Evolutionary conservation across 352 stramenopile genomes (phyloP), one percentile per base, ranked within the genome.

Genomic region (Pythium monospermum): DNA sequence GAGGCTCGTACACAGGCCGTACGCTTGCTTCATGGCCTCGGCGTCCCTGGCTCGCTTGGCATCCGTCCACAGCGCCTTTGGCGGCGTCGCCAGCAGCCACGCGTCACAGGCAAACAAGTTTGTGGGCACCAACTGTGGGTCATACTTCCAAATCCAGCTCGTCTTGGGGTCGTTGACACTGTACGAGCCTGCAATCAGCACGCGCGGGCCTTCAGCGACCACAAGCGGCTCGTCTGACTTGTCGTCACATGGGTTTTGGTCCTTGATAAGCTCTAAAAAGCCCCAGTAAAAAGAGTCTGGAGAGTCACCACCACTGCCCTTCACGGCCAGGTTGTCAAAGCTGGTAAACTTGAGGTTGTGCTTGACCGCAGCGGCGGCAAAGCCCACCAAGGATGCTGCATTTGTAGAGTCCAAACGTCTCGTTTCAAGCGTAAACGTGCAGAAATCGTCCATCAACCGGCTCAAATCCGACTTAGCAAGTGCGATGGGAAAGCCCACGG

Each of bases 41-140:
- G 59, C 46, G 45, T 91, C 68, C 16, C 62, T 53, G 6, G 58
- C 63, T 26, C 63, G 49, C 59, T 87, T 83, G 13, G 76, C 76
- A 21, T 78, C 48, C 12, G 71, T 73, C 82, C 82, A 93, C 8
- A 91, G 49, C 6, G 68, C 74, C 19, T 66, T 49, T 0, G 78
- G 78, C 11, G 82, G 79, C 18, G 70, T 27, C 1, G 77, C 68
- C 38, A 93, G 57, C 22, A 91, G 53, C 79, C 79, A 93, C 49
- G 81, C 73, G 46, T 93, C 79, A 44, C 82, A 93, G 19, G 76
- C 57, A 45, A 93, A 91, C 27, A 91, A 25, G 27, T 93, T 68
- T 30, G 75, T 67, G 8, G 82, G 82, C 57, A 93, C 71, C 26
- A 83, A 61, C 30, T 72, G 54, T 52, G 73, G 73, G 66, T 85